Conservation (phyloP, 148 eudicot species). For the Nepenthes mirabilis region DNA sequence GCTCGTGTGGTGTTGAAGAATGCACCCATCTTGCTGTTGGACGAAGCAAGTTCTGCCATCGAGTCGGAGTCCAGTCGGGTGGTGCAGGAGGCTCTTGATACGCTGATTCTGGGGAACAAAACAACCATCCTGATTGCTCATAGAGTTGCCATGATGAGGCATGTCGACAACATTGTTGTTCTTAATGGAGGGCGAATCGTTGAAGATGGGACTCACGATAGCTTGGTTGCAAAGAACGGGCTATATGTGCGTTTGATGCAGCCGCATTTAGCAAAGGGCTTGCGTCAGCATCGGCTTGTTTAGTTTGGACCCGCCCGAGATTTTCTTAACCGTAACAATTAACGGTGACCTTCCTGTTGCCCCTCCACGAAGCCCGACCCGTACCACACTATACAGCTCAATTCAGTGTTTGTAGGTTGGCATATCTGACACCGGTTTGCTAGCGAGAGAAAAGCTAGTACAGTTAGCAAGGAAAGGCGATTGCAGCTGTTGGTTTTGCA, state of each 20-base stretch:
- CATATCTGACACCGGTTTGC: too few relatives aligned
- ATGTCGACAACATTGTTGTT: slow-evolving; percentile 90
- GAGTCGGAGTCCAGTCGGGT: slow-evolving; percentile 96
- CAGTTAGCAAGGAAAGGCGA: too few relatives aligned
- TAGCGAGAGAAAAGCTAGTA: too few relatives aligned
- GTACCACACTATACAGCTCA: too few relatives aligned
- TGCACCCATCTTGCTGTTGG: slow-evolving; percentile 88
- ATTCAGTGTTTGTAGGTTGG: too few relatives aligned
- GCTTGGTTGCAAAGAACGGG: slow-evolving; percentile 63
- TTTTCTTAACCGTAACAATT: too few relatives aligned
- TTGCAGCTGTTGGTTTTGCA: too few relatives aligned
- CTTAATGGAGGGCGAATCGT: slow-evolving; percentile 93
- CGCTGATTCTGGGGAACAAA: slow-evolving; percentile 88
- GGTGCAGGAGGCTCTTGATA: slow-evolving; percentile 96
- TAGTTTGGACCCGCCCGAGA: not conserved
- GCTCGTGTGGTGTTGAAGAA: slow-evolving; percentile 86
- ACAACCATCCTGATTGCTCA: slow-evolving; percentile 88
- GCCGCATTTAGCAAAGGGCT: slow-evolving; percentile 85
- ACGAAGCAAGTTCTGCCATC: slow-evolving; percentile 93
- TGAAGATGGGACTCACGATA: slow-evolving; percentile 82
- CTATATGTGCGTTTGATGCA: slow-evolving; percentile 92
- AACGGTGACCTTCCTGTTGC: too few relatives aligned
- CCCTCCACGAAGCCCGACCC: too few relatives aligned
- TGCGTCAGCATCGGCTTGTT: slow-evolving; percentile 61
- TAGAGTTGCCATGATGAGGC: slow-evolving; percentile 96